These are phyloP conservation scores for Cladosporium phlei DNA, from an alignment of 2,329 filamentous ascomycete species.

Conservation along the genomic window DNA sequence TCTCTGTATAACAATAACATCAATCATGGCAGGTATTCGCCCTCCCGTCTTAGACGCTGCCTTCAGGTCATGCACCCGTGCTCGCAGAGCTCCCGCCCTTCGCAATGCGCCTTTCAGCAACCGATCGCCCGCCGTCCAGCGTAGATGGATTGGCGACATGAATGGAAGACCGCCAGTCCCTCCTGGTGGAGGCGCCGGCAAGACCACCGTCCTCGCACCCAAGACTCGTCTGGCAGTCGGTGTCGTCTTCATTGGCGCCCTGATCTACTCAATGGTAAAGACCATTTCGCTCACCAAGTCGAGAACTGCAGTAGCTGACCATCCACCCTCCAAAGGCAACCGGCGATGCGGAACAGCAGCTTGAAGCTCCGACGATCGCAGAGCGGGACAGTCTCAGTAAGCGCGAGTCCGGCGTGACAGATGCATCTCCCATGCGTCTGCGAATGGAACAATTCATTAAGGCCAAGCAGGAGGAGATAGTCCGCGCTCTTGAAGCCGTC, in stretches of 20 bases:
- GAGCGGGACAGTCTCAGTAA: constrained; percentile 79
- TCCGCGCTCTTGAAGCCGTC: constrained; percentile 73
- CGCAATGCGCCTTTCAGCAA: constrained; percentile 16
- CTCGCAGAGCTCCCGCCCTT: constrained; percentile 8
- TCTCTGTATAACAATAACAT: not conserved
- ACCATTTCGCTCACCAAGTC: no score
- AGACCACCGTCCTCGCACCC: constrained; percentile 34
- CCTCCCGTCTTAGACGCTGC: constrained; percentile 10
- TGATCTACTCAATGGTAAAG: constrained; percentile 58
- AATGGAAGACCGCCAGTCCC: constrained; percentile 20
- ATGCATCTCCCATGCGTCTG: constrained; percentile 87
- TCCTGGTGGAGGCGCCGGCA: constrained; percentile 30
- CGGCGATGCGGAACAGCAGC: constrained; percentile 35
- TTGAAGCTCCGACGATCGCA: constrained; percentile 67
- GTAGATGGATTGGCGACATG: constrained; percentile 23
- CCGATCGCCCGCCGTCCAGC: constrained; percentile 18
- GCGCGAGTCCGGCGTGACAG: constrained; percentile 68
- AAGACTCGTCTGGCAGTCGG: constrained; percentile 43
- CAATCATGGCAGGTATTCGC: constrained; percentile 10
- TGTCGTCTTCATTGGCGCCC: constrained; percentile 48
- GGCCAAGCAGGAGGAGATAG: constrained; percentile 83
- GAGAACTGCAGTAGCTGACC: no score
- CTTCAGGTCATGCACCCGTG: constrained; percentile 10
- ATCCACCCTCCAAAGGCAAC: constrained; percentile 27
- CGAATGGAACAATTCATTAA: constrained; percentile 98